Evolutionary conservation across 83 land plant genomes (phyloP).

Genomic region (Picea engelmannii): DNA sequence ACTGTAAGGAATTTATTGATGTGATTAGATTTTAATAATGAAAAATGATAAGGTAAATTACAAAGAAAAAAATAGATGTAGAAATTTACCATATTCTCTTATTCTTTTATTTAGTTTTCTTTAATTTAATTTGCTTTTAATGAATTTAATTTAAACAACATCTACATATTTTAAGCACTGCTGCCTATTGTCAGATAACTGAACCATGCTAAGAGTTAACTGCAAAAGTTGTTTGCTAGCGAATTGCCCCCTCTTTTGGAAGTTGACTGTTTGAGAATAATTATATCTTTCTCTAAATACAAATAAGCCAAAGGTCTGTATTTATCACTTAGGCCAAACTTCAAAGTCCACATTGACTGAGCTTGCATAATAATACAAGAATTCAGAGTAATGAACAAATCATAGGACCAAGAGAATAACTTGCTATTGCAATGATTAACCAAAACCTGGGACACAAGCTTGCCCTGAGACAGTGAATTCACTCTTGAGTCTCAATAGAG

Average conservation of each 20-base stretch:
- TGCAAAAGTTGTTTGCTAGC: neutral
- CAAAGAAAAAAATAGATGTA: neutral
- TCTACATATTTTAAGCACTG: neutral
- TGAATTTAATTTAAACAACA: neutral
- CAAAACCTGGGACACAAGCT: too few species aligned
- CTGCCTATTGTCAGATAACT: neutral
- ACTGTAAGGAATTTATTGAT: neutral
- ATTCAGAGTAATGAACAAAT: too few species aligned
- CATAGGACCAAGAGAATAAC: too few species aligned
- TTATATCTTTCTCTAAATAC: neutral
- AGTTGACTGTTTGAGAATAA: neutral
- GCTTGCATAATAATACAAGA: too few species aligned
- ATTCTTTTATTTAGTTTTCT: too few species aligned
- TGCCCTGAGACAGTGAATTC: too few species aligned
- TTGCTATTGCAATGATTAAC: too few species aligned
- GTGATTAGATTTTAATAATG: neutral
- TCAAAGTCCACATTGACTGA: too few species aligned
- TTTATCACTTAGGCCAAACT: too few species aligned
- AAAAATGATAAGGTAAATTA: neutral
- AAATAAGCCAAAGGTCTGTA: too few species aligned
- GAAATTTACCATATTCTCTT: neutral
- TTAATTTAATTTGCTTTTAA: too few species aligned
- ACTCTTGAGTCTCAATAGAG: too few species aligned
- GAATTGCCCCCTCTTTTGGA: neutral
- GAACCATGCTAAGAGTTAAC: neutral